Percentiles rank a stretch among this genome's conserved stretches.
These are phyloP conservation scores for Pichia ethanolica DNA, from an alignment of 805 yeast genomes.

Conservation along the genomic window DNA sequence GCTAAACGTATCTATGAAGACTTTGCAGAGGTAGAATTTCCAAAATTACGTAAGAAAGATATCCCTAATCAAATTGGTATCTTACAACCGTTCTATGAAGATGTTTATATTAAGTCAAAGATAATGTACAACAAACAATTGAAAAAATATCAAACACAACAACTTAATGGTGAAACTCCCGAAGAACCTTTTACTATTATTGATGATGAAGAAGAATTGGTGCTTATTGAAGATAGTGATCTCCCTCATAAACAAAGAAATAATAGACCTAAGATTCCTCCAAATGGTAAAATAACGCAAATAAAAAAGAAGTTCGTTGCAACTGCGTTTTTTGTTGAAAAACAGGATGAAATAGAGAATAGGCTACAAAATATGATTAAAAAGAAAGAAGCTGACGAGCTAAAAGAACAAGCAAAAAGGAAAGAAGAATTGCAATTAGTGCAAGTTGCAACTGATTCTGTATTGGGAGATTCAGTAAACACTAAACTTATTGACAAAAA, in stretches of 20 bases:
- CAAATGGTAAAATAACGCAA: constrained; percentile 75
- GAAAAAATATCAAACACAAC: constrained; percentile 30
- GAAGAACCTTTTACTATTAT: constrained; percentile 18
- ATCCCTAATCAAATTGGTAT: constrained; percentile 49
- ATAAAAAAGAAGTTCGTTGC: constrained; percentile 57
- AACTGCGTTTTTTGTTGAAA: constrained; percentile 47
- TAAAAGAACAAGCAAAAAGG: not conserved
- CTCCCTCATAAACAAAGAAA: constrained; percentile 73
- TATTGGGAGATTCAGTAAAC: no score
- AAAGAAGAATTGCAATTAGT: not conserved
- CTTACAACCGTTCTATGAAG: constrained; percentile 46
- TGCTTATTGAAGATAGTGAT: constrained; percentile 74
- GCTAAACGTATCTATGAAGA: constrained; percentile 57
- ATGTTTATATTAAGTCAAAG: constrained; percentile 36
- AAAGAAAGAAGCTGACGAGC: not conserved
- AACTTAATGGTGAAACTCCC: constrained; percentile 13
- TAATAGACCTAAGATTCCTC: constrained; percentile 75
- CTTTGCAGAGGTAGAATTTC: constrained; percentile 47
- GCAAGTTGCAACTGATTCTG: no score
- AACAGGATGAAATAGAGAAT: constrained; percentile 21
- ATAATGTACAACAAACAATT: constrained; percentile 34
- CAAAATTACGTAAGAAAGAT: constrained; percentile 44
- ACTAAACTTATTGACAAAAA: no score
- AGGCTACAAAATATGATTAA: not conserved
- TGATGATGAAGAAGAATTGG: constrained; percentile 35